phyloP scores from a whole-genome alignment of 2,329 filamentous ascomycete genomes.

The Fusarium musae region DNA sequence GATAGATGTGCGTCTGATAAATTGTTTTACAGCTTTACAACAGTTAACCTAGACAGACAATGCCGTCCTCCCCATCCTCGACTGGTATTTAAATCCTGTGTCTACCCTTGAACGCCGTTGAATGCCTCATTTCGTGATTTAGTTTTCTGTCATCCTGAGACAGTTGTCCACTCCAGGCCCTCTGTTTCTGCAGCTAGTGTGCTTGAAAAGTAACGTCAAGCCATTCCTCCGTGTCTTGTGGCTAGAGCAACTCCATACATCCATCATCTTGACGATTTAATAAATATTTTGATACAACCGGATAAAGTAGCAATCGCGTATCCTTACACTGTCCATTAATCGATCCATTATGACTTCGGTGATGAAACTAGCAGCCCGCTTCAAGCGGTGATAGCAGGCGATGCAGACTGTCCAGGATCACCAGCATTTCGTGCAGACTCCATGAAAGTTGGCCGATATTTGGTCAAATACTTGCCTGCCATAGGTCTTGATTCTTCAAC shows the following conservation, averaged over 20 bases:
- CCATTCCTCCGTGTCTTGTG: constrained; percentile 8
- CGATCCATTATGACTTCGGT: background rate
- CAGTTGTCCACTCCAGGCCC: background rate
- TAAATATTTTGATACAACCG: constrained; percentile 24
- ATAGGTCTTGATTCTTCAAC: constrained; percentile 72
- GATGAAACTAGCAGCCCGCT: background rate
- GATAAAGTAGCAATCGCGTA: background rate
- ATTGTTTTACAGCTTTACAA: constrained; percentile 15
- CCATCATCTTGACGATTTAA: constrained; percentile 6
- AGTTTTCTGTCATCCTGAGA: constrained; percentile 3
- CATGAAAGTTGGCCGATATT: constrained; percentile 67
- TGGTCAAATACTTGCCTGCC: constrained; percentile 70
- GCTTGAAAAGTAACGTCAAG: background rate
- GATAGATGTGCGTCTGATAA: background rate
- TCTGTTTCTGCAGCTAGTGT: constrained; percentile 6
- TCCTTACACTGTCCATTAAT: background rate
- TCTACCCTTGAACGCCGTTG: constrained; percentile 30
- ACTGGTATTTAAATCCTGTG: constrained; percentile 3
- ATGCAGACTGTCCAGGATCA: constrained; percentile 34
- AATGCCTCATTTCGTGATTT: constrained; percentile 21
- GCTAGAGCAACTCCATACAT: constrained; percentile 8
- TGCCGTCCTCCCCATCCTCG: constrained; percentile 1
- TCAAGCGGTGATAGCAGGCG: constrained; percentile 49
- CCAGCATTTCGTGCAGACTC: constrained; percentile 46
- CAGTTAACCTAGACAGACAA: background rate